phyloP scores from a whole-genome alignment of 2,329 filamentous ascomycete genomes.

The Botrytis hyacinthi region DNA sequence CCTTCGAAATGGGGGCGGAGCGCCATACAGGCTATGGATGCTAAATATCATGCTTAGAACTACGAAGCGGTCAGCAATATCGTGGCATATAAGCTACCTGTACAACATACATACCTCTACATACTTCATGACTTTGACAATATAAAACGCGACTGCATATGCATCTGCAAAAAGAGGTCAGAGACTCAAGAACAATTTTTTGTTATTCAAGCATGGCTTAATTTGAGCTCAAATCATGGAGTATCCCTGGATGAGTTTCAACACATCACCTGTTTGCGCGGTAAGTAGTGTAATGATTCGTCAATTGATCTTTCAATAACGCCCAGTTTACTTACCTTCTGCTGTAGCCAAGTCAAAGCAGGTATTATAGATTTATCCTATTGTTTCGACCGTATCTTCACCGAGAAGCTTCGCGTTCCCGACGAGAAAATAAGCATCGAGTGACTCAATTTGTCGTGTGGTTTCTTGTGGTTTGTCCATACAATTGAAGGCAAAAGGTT shows the following conservation, averaged over 20 bases:
- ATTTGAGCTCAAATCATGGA: background rate
- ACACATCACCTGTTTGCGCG: conserved; percentile 1
- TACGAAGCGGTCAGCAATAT: conserved; percentile 8
- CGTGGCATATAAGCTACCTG: background rate
- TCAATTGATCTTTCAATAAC: background rate
- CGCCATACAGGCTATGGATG: background rate
- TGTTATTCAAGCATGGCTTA: conserved; percentile 6
- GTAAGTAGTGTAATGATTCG: conserved; percentile 1
- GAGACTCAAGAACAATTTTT: background rate
- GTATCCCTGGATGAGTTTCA: conserved; percentile 1
- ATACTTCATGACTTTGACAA: background rate
- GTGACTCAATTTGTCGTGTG: conserved; percentile 6
- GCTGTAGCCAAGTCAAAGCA: background rate
- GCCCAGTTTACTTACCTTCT: background rate
- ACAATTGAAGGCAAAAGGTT: conserved; percentile 9
- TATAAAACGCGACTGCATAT: conserved; percentile 15
- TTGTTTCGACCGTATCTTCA: background rate
- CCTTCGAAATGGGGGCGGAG: conserved; percentile 9
- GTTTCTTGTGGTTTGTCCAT: conserved; percentile 17
- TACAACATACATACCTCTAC: background rate
- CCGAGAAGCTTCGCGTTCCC: background rate
- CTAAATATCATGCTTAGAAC: background rate
- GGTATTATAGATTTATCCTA: background rate
- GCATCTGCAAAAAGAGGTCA: conserved; percentile 16
- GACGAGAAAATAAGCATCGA: background rate